phyloP scores from a whole-genome alignment of 2,329 filamentous ascomycete genomes.

The Cladosporium sp. region DNA sequence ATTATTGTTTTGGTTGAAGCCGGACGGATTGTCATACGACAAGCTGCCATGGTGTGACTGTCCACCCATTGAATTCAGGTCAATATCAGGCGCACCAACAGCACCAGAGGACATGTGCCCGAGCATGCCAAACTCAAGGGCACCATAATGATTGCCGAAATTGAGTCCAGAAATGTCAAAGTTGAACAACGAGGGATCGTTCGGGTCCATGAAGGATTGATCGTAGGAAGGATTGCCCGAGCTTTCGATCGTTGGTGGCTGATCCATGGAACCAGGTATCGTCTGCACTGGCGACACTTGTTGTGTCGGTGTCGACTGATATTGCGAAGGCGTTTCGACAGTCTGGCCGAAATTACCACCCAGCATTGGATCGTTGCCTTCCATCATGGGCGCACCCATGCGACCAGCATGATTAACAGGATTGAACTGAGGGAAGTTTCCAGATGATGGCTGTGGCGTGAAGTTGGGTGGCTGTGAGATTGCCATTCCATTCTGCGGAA shows the following conservation, averaged over 20 bases:
- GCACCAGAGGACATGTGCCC: constrained; percentile 93
- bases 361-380: constrained; percentile 33
- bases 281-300: constrained; percentile 46
- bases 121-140: constrained; percentile 92
- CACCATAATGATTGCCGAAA: constrained; percentile 95
- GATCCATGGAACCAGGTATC: constrained; percentile 49
- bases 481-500: constrained; percentile 23
- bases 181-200: constrained; percentile 90
- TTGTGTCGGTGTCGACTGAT: constrained; percentile 58
- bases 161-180: constrained; percentile 93
- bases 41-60: constrained; percentile 31
- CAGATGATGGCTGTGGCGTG: constrained; percentile 43
- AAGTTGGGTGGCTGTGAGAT: constrained; percentile 41
- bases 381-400: constrained; percentile 45
- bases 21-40: constrained; percentile 32
- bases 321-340: constrained; percentile 65
- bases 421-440: constrained; percentile 42
- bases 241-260: constrained; percentile 30
- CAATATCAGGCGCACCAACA: constrained; percentile 37
- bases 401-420: constrained; percentile 31
- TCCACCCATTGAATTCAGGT: constrained; percentile 33
- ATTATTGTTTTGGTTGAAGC: constrained; percentile 27
- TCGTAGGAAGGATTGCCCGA: constrained; percentile 49
- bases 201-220: constrained; percentile 76
- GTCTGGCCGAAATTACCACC: constrained; percentile 40